Conservation (phyloP, 2,329 filamentous ascomycete species). For the Chalara sp. region DNA sequence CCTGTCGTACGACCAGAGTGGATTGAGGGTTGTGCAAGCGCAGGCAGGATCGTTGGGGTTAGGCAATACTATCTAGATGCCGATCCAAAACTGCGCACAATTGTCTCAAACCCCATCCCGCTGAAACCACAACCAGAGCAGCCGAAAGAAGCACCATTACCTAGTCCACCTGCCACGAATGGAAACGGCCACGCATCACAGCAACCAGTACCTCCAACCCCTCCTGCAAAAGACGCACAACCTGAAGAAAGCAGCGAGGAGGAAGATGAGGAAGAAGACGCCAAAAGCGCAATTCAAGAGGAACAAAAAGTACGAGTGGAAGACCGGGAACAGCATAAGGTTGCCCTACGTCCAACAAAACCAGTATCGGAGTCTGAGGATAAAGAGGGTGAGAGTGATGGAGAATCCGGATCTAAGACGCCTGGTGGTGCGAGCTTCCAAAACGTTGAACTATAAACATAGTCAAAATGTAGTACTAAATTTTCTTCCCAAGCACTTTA, state of each 20-base stretch:
- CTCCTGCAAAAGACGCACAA: conserved; percentile 23
- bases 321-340: conserved; percentile 47
- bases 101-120: conserved; percentile 13
- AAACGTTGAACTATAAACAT: conserved; percentile 45
- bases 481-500: too few relatives aligned
- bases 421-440: conserved; percentile 55
- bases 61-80: conserved; percentile 95
- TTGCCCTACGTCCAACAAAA: conserved; percentile 40
- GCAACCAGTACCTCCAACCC: conserved; percentile 21
- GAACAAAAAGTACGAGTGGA: conserved; percentile 52
- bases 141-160: conserved; percentile 10
- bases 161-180: conserved; percentile 13
- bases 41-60: conserved; percentile 87
- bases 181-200: conserved; percentile 18
- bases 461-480: too few relatives aligned
- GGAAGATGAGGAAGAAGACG: conserved; percentile 24
- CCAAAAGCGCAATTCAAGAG: conserved; percentile 30
- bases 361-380: conserved; percentile 23
- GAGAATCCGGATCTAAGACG: conserved; percentile 31
- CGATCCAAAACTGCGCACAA: conserved; percentile 37
- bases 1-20: conserved; percentile 95
- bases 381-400: conserved; percentile 30
- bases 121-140: conserved; percentile 13
- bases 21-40: conserved; percentile 93
- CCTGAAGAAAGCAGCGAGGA: conserved; percentile 21